A percentile compares a stretch with the other conserved stretches of the same genome.
Evolutionary conservation across 441 rosid genomes (phyloP).

Genomic region (Brassica hybrid): DNA sequence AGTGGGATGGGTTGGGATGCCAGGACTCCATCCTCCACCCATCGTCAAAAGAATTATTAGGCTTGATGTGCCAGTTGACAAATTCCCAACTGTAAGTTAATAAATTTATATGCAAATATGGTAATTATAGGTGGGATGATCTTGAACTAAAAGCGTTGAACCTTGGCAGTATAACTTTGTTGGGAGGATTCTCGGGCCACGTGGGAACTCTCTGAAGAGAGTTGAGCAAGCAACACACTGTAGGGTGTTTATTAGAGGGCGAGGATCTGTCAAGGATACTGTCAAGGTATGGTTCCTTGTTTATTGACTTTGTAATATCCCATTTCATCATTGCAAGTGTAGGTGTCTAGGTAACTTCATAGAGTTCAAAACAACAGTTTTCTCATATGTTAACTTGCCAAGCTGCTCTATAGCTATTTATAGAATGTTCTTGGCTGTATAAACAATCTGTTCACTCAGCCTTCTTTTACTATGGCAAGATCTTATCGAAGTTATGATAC

Average conservation of each 20-base stretch:
- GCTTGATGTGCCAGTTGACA: conserved; percentile 94
- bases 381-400: neutral
- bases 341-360: neutral
- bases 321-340: neutral
- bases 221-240: conserved; percentile 85
- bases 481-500: neutral
- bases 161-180: conserved; percentile 87
- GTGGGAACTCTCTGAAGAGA: conserved; percentile 96
- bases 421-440: neutral
- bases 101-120: neutral
- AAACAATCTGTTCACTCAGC: too few relatives aligned
- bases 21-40: conserved; percentile 66
- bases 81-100: conserved; percentile 90
- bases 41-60: conserved; percentile 72
- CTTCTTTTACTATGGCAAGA: too few relatives aligned
- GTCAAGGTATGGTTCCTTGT: conserved; percentile 60
- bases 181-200: conserved; percentile 94
- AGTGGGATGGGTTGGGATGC: conserved; percentile 79
- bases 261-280: conserved; percentile 92
- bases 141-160: conserved; percentile 39
- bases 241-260: conserved; percentile 90
- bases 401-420: neutral
- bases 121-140: neutral
- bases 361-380: conserved; percentile 5
- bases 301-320: neutral